Conservation (phyloP, 2,329 filamentous ascomycete species). For the Fusarium sp. region DNA sequence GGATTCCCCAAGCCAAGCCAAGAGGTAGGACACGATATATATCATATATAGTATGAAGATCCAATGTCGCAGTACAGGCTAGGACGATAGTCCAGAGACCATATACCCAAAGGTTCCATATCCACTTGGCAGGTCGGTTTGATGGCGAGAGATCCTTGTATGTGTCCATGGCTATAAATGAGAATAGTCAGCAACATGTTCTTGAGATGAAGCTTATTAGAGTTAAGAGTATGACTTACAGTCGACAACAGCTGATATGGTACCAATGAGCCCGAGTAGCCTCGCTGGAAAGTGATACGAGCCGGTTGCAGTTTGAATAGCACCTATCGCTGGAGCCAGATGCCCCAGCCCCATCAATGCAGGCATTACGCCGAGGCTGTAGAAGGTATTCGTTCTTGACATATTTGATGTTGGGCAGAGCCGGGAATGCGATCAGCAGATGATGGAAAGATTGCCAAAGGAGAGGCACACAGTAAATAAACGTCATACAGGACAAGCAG, state of each 20-base stretch:
- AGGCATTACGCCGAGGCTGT: conserved; percentile 26
- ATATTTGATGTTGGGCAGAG: not conserved
- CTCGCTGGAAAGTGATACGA: conserved; percentile 16
- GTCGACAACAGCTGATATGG: conserved; percentile 20
- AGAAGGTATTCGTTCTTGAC: conserved; percentile 17
- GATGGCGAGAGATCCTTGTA: conserved; percentile 15
- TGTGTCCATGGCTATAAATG: conserved; percentile 13
- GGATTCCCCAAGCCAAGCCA: conserved; percentile 24
- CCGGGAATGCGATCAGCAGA: not conserved
- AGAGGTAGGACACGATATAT: conserved; percentile 22
- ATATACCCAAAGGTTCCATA: conserved; percentile 17
- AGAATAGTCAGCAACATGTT: not conserved
- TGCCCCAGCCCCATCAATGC: conserved; percentile 21
- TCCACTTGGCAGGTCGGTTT: conserved; percentile 5
- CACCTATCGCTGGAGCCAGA: conserved; percentile 19
- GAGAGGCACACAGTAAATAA: not conserved
- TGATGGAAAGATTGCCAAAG: not conserved
- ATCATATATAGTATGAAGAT: conserved; percentile 14
- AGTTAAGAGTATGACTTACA: not conserved
- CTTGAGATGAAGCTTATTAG: too few relatives aligned
- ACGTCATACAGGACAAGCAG: not conserved
- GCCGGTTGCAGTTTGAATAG: conserved; percentile 9
- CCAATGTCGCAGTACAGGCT: not conserved
- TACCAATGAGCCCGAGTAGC: conserved; percentile 15
- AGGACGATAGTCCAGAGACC: conserved; percentile 7